phyloP scores from a whole-genome alignment of 306 rosid species.

The Cyamopsis tetragonoloba region DNA sequence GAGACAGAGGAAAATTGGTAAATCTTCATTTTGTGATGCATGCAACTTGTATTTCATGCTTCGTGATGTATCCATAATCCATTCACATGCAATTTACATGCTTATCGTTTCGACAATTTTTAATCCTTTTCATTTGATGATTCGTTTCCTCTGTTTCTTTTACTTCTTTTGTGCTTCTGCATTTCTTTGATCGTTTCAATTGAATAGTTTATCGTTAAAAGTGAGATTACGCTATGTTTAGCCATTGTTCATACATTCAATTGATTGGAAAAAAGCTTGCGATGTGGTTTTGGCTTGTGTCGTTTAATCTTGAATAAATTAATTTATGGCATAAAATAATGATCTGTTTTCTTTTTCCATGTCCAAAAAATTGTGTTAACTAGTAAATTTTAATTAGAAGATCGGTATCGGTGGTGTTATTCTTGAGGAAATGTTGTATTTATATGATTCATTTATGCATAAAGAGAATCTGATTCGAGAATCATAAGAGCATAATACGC shows the following conservation, averaged over 20 bases:
- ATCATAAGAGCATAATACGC: not conserved
- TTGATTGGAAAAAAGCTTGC: too few relatives aligned
- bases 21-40: constrained; percentile 25
- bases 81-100: constrained; percentile 33
- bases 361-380: not conserved
- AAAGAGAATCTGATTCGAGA: not conserved
- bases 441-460: not conserved
- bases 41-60: constrained; percentile 30
- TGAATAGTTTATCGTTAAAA: not conserved
- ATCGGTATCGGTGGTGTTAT: not conserved
- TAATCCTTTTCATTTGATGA: not conserved
- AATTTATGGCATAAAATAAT: not conserved
- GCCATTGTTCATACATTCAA: not conserved
- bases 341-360: too few relatives aligned
- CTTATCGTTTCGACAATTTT: not conserved
- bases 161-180: not conserved
- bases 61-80: constrained; percentile 23
- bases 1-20: constrained; percentile 2
- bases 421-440: not conserved
- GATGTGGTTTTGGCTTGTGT: too few relatives aligned
- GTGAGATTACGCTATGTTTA: not conserved
- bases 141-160: not conserved
- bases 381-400: not conserved
- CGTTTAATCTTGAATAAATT: not conserved
- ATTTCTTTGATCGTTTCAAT: not conserved